A percentile compares a stretch with the other conserved stretches of the same genome.
Evolutionary conservation across 129 eudicot genomes (phyloP).

Genomic region (Lactuca saligna): DNA sequence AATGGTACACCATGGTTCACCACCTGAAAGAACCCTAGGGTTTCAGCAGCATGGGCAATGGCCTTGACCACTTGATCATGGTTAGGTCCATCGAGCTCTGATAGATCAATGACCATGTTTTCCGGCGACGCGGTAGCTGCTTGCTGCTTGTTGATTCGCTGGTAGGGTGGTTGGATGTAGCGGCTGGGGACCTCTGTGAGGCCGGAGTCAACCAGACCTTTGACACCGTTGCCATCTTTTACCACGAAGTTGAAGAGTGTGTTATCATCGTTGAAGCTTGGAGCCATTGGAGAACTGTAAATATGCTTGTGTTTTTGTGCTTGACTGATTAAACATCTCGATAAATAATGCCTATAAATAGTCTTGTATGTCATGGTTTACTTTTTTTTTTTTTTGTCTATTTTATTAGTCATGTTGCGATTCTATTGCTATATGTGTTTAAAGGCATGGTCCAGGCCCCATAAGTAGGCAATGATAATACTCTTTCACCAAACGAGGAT

Average conservation of each 20-base stretch:
- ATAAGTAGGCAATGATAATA: constrained; percentile 3
- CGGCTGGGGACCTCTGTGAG: constrained; percentile 26
- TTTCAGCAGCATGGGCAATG: constrained; percentile 40
- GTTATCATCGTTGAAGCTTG: constrained; percentile 19
- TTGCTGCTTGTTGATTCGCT: constrained; percentile 16
- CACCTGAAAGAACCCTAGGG: constrained; percentile 46
- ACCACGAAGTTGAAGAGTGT: constrained; percentile 37
- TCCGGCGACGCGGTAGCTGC: background rate
- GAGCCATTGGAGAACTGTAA: constrained; percentile 21
- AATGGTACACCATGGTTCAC: constrained; percentile 47
- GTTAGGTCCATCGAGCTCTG: constrained; percentile 33
- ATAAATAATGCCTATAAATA: background rate
- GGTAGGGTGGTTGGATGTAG: constrained; percentile 37
- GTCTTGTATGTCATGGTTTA: background rate
- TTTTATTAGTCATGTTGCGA: background rate
- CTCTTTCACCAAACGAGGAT: background rate
- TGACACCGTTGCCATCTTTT: constrained; percentile 38
- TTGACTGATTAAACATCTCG: background rate
- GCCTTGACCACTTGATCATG: constrained; percentile 35
- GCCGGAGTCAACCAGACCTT: constrained; percentile 42
- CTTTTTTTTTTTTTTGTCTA: background rate
- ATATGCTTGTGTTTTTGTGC: background rate
- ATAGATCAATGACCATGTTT: constrained; percentile 30
- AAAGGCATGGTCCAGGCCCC: constrained; percentile 15
- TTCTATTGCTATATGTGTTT: background rate